These are phyloP conservation scores for Saccharum officinarum DNA, from an alignment of 176 grass and related monocot genomes.

Conservation along the genomic window DNA sequence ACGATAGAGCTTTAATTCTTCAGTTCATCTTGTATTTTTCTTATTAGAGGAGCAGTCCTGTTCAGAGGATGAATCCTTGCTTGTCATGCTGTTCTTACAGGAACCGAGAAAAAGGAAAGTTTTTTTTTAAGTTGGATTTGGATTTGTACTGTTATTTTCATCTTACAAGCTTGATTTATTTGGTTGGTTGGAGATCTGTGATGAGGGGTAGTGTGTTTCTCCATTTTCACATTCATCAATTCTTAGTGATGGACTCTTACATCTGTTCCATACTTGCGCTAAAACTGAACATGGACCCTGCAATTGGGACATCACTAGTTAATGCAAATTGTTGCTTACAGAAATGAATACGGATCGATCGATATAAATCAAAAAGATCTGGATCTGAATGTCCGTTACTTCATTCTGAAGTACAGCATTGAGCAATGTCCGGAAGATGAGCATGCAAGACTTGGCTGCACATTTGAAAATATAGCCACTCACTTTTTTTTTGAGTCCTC, in stretches of 20 bases:
- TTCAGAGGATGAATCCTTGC: neutral
- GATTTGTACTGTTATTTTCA: neutral
- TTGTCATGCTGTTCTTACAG: neutral
- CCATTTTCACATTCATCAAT: conserved; percentile 9
- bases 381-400: conserved; percentile 6
- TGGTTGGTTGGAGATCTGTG: conserved; percentile 10
- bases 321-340: neutral
- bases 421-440: neutral
- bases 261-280: conserved; percentile 24
- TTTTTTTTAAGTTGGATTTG: neutral
- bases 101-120: neutral
- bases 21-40: neutral
- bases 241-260: conserved; percentile 29
- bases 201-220: neutral
- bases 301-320: conserved; percentile 40
- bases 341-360: neutral
- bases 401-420: neutral
- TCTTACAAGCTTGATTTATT: neutral
- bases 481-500: no score
- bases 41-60: neutral
- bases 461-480: neutral
- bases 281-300: conserved; percentile 25
- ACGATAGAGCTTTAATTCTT: neutral
- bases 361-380: conserved; percentile 14
- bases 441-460: neutral